Conservation (phyloP, 202 grass and related monocot species). For the Cymbopogon flexuosus region DNA sequence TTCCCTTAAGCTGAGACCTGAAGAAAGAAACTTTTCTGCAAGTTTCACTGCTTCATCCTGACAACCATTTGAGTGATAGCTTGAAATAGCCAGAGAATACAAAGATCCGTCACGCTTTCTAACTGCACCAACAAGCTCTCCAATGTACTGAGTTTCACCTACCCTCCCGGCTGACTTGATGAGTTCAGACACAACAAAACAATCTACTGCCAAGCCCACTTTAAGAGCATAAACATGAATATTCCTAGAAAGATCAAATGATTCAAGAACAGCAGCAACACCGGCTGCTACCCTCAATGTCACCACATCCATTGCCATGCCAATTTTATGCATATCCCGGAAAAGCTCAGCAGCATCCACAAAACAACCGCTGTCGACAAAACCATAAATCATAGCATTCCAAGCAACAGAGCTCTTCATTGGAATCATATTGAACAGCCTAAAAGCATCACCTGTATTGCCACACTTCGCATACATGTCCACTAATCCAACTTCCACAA, state of each 20-base stretch:
- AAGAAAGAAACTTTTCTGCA: conserved; percentile 56
- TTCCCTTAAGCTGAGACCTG: conserved; percentile 54
- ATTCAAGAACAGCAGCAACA: conserved; percentile 43
- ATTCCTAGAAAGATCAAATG: conserved; percentile 56
- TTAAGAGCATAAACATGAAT: conserved; percentile 82
- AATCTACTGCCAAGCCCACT: conserved; percentile 59
- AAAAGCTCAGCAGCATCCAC: conserved; percentile 53
- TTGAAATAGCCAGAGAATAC: conserved; percentile 74
- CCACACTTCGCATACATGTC: conserved; percentile 75
- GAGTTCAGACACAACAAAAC: conserved; percentile 67
- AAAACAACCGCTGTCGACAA: conserved; percentile 44
- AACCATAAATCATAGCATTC: conserved; percentile 82
- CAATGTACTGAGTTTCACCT: conserved; percentile 62
- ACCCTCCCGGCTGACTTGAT: conserved; percentile 56
- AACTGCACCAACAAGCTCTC: conserved; percentile 54
- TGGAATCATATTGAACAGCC: conserved; percentile 68
- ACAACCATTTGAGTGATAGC: conserved; percentile 53
- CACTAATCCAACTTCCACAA: conserved; percentile 79
- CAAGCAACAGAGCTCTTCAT: conserved; percentile 67
- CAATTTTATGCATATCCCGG: conserved; percentile 62
- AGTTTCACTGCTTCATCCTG: conserved; percentile 57
- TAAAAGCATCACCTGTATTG: conserved; percentile 50
- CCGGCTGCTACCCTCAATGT: conserved; percentile 61
- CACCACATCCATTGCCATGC: conserved; percentile 69
- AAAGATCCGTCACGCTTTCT: conserved; percentile 53